These are phyloP conservation scores for Chlamydomonas reinhardtii DNA, from an alignment of 163 green algal species.

Conservation along the genomic window DNA sequence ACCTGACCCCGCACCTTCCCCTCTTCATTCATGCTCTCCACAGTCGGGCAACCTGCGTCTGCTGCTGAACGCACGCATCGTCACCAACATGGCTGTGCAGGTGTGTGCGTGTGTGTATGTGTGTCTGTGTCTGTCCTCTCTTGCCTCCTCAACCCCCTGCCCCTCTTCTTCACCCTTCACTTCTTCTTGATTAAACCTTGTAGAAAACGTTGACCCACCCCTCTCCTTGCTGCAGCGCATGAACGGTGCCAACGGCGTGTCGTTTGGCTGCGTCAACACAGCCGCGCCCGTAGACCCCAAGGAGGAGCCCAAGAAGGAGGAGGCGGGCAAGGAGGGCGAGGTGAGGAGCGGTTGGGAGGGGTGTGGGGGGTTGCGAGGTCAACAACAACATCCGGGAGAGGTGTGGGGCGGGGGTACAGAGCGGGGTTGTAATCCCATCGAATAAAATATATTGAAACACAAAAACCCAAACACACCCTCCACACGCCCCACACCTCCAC, in stretches of 20 bases:
- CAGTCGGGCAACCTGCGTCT: conserved; percentile 88
- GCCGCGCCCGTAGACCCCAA: conserved; percentile 27
- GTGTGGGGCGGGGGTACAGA: neutral
- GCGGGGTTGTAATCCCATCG: too few relatives aligned
- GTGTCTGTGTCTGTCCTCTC: neutral
- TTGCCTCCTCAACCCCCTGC: too few relatives aligned
- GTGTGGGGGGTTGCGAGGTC: too few relatives aligned
- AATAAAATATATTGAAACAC: too few relatives aligned
- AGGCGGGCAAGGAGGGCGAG: conserved; percentile 2
- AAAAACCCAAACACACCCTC: too few relatives aligned
- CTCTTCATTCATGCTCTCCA: too few relatives aligned
- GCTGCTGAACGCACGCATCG: conserved; percentile 92
- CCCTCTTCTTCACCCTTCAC: too few relatives aligned
- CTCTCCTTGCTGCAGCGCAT: conserved; percentile 70
- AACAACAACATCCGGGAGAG: too few relatives aligned
- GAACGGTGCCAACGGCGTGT: conserved; percentile 82
- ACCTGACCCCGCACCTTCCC: too few relatives aligned
- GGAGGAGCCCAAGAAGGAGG: neutral
- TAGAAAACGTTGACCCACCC: too few relatives aligned
- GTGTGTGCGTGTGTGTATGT: neutral
- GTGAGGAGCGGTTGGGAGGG: neutral
- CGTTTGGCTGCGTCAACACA: conserved; percentile 77
- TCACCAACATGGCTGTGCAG: conserved; percentile 70
- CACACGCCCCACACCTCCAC: too few relatives aligned
- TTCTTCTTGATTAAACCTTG: too few relatives aligned